Evolutionary conservation across 345 rosid genomes (phyloP).

Genomic region (Acer saccharum): DNA sequence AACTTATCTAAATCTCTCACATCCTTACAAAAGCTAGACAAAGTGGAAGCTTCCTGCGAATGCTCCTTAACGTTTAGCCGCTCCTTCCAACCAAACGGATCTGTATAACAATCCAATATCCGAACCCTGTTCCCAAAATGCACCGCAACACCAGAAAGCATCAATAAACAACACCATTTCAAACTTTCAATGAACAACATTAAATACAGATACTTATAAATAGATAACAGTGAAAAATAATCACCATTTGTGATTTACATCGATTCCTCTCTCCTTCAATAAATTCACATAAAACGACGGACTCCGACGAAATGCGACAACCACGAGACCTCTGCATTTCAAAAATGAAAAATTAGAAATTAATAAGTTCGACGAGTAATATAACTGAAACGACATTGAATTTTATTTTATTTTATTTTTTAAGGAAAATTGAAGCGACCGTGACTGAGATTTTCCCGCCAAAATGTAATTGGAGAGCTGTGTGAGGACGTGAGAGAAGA

Average conservation of each 20-base stretch:
- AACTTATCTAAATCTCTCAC: constrained; percentile 65
- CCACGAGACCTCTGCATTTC: constrained; percentile 58
- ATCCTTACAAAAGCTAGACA: constrained; percentile 39
- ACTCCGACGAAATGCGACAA: constrained; percentile 62
- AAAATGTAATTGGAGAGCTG: constrained; percentile 61
- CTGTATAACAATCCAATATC: constrained; percentile 83
- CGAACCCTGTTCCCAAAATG: constrained; percentile 50
- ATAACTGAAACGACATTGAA: too few relatives aligned
- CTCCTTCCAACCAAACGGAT: constrained; percentile 87
- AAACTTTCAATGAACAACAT: background rate
- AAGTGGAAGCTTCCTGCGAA: constrained; percentile 34
- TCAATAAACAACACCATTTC: constrained; percentile 1
- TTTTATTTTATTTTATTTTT: too few relatives aligned
- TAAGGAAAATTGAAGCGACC: constrained; percentile 31
- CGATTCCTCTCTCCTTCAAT: constrained; percentile 54
- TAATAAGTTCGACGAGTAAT: background rate
- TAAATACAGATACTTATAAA: background rate
- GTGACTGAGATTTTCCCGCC: constrained; percentile 78
- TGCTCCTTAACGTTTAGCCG: constrained; percentile 25
- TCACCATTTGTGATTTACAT: constrained; percentile 57
- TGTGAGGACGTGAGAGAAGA: constrained; percentile 59
- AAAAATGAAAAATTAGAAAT: background rate
- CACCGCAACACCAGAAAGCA: constrained; percentile 6
- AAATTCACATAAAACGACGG: constrained; percentile 66
- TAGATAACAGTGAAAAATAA: background rate